Conservation (phyloP, 306 rosid genomes). For the Sindora glabra region DNA sequence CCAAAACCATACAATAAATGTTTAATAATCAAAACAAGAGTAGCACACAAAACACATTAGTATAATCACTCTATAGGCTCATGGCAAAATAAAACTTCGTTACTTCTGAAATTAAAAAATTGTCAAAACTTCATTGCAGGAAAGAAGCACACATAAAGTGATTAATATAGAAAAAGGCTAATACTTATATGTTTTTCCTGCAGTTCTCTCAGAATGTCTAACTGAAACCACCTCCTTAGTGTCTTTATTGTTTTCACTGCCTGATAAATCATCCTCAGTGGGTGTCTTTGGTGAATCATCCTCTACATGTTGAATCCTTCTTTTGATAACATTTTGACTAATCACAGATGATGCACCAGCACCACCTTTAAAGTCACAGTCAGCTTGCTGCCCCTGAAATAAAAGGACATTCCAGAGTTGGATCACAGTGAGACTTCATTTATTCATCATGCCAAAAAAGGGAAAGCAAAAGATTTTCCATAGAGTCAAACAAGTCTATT, state of each 20-base stretch:
- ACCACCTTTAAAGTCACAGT: slow-evolving; percentile 74
- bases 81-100: neutral
- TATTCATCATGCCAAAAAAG: slow-evolving; percentile 1
- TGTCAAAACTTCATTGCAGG: neutral
- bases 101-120: neutral
- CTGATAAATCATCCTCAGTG: slow-evolving; percentile 42
- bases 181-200: slow-evolving; percentile 61
- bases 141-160: slow-evolving; percentile 7
- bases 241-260: slow-evolving; percentile 40
- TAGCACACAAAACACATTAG: neutral
- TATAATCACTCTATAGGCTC: neutral
- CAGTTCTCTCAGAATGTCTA: slow-evolving; percentile 66
- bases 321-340: slow-evolving; percentile 35
- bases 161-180: slow-evolving; percentile 21
- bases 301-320: slow-evolving; percentile 24
- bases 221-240: slow-evolving; percentile 37
- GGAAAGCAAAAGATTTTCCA: slow-evolving; percentile 10
- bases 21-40: slow-evolving; percentile 9
- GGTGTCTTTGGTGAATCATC: slow-evolving; percentile 36
- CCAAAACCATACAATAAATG: neutral
- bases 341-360: slow-evolving; percentile 47
- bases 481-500: too few relatives aligned
- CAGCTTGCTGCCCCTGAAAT: slow-evolving; percentile 54
- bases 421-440: slow-evolving; percentile 3
- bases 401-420: neutral